Base-by-base conservation (phyloP, 2,329 filamentous ascomycete species). In the Periconia digitata region DNA sequence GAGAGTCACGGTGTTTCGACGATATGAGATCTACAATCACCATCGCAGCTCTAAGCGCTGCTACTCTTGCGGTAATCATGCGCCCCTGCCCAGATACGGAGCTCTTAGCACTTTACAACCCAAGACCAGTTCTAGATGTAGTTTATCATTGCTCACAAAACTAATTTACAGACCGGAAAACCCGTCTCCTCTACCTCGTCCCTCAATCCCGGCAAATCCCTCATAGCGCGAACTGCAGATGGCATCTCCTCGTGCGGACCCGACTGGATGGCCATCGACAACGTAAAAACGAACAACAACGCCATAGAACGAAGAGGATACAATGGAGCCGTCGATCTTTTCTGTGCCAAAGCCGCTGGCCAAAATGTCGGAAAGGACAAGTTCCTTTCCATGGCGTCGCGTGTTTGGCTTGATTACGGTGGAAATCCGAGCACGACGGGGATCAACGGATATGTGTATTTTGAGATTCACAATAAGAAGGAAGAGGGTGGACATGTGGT, bases 401-500 rank as follows among this genome's bases (percentile, higher is more conserved):
- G 54, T 8, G 46, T 56, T 5, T 56, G 51, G 51, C 27, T 54
- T 4, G 38, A 48, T 32, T 53, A 50, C 21, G 47, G 48, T 3
- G 41, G 32, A 15, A 44, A 46, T 32, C 51, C 54, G 2, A 37
- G 34, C 22, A 44, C 29, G 6, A 50, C 50, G 32, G 54, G 54
- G 6, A 29, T 54, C 4, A 56, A 56, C 42, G 54, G 51, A 12
- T 54, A 46, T 42, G 49, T 57, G 1, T 54, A 50, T 27, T 57
- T 57, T 21, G 54, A 57, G 24, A 50, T 57, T 18, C 49, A 54
- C 37, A 57, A 57, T 29, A 54, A 57, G 20, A 54, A 57, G 16
- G 43, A 43, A 15, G 43, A 34, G 21, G 32, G 29, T 29, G 40
- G 40, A 3, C 54, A 57, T 18, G 36, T 37, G 7, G 49, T 56